Evolutionary conservation across 2,329 filamentous ascomycete genomes (phyloP), one percentile per base, ranked within the genome.

Genomic region (Fusarium sublunatum): DNA sequence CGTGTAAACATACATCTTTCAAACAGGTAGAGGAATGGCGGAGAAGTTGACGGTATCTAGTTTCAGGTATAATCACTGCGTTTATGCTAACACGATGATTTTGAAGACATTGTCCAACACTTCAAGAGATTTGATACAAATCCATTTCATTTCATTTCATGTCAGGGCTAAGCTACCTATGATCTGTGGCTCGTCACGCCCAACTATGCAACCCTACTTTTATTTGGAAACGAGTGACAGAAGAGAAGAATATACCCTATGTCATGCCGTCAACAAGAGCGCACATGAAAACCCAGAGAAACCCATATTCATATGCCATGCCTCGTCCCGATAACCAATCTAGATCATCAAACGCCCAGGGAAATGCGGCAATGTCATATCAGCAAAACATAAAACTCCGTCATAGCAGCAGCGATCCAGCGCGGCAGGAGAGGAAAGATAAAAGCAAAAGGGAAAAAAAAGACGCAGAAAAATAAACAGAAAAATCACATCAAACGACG

Each of bases 1-100:
- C 64, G 62, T 78, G 73, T 77, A 76, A 63, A 63, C 58, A 58
- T 65, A 62, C 65, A 55, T 47, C 59, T 73, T 74, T 71, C 71
- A 68, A 65, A 68, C 67, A 72, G 65, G 67, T 73, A 70, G 71
- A 73, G 53, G 60, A 58, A 53, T 53, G 64, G 56, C 29, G 61
- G 62, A 61, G 56, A 68, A 65, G 57, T 61, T 61, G 61, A 71
- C 61, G 49, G 60, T 52, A 65, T 65, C 41, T 69, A 63, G 58
- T 47, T 68, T 64, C 45, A 55, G 42, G 51, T 48, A 55, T 52
- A 55, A 41, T 44, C 40, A 41, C 42, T 47, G 52, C 52, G 47
- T 35, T 34, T 32, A 52, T 54, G 46, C 47, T 51, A 40, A 51
- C 50, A 62, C 32, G 36, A 59, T 50, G 3, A 31, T 36, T 44